Conservation (phyloP, 176 grass and related monocot species). For the Aechmea fasciata region DNA sequence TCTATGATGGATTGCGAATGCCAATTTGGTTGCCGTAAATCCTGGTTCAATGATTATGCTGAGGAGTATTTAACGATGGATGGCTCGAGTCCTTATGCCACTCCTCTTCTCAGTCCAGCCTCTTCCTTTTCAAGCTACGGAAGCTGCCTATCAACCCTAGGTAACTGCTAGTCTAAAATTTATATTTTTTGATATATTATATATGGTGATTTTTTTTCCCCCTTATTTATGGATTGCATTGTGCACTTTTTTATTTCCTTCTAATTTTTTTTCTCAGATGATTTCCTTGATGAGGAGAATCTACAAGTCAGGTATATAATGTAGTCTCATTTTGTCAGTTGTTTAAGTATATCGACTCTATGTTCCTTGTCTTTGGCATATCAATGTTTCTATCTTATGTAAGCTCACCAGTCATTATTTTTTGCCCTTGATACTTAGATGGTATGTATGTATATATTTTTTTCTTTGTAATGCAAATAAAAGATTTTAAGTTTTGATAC, state of each 20-base stretch:
- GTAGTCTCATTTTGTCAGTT: not conserved
- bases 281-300: conserved; percentile 10
- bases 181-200: not conserved
- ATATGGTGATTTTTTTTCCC: conserved; percentile 10
- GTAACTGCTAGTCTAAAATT: conserved; percentile 18
- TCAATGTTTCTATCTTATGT: not conserved
- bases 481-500: too few species aligned
- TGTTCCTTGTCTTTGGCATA: not conserved
- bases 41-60: too few species aligned
- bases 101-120: conserved; percentile 42
- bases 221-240: conserved; percentile 11
- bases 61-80: conserved; percentile 15
- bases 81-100: conserved; percentile 35
- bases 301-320: not conserved
- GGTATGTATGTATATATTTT: too few species aligned
- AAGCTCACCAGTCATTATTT: too few species aligned
- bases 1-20: conserved; percentile 21
- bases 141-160: conserved; percentile 62
- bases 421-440: too few species aligned
- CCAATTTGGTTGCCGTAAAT: too few species aligned
- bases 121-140: conserved; percentile 56
- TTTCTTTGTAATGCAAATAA: too few species aligned
- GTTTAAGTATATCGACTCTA: not conserved
- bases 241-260: conserved; percentile 11
- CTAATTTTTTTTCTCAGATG: conserved; percentile 10